Percentiles rank a stretch among this genome's conserved stretches.
Evolutionary conservation across 495 filamentous ascomycete species (phyloP).

Genomic region (Barbatosphaeria neglecta): DNA sequence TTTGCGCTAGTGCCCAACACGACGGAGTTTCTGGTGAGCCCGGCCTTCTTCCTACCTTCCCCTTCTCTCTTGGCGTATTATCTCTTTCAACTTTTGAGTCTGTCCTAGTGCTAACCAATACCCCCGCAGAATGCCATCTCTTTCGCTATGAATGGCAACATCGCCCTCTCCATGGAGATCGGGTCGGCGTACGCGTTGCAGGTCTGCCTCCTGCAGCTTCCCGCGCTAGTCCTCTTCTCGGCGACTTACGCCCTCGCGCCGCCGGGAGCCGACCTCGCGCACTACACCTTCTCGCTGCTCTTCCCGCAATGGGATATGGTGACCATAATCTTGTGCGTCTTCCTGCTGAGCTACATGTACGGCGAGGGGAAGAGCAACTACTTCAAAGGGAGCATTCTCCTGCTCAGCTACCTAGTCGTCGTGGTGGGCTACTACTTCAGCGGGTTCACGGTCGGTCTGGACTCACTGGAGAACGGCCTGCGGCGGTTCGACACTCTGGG

Average conservation of each 20-base stretch:
- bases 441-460: constrained; percentile 52
- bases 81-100: neutral
- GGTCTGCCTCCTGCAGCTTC: constrained; percentile 94
- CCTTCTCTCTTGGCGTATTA: neutral
- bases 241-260: constrained; percentile 38
- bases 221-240: constrained; percentile 83
- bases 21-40: constrained; percentile 84
- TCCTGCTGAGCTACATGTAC: constrained; percentile 94
- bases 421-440: constrained; percentile 85
- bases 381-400: constrained; percentile 85
- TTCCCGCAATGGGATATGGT: constrained; percentile 99
- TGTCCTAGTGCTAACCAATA: constrained; percentile 17
- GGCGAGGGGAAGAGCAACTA: constrained; percentile 96
- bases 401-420: constrained; percentile 89
- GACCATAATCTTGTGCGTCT: constrained; percentile 93
- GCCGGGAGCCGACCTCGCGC: constrained; percentile 42
- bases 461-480: constrained; percentile 42
- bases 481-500: constrained; percentile 61
- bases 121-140: constrained; percentile 83
- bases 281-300: constrained; percentile 83
- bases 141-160: constrained; percentile 99
- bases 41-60: neutral
- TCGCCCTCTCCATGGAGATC: constrained; percentile 97
- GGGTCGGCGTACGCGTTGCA: constrained; percentile 95
- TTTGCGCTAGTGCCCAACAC: constrained; percentile 97